A percentile compares a stretch with the other conserved stretches of the same genome.
Evolutionary conservation across 2,329 filamentous ascomycete genomes (phyloP).

Genomic region (Beauveria bassiana): DNA sequence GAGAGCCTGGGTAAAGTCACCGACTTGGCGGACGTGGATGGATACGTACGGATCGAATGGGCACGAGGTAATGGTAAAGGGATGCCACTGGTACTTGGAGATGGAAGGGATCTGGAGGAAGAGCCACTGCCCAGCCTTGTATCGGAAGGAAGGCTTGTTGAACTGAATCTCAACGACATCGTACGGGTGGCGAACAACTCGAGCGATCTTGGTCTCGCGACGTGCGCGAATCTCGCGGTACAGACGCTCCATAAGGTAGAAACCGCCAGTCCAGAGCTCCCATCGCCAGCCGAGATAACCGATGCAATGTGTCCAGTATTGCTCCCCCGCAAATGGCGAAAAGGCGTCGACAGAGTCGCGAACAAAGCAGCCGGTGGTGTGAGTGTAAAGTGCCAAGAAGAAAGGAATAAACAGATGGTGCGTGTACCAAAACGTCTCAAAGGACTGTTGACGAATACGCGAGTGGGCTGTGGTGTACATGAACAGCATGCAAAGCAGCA

Average conservation of each 20-base stretch:
- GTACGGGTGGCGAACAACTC: conserved; percentile 92
- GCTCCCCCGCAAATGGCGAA: conserved; percentile 75
- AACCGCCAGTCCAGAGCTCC: conserved; percentile 77
- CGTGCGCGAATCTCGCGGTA: conserved; percentile 85
- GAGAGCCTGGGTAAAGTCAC: conserved; percentile 91
- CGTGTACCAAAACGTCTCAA: conserved; percentile 98
- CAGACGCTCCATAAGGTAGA: conserved; percentile 82
- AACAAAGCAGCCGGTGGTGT: conserved; percentile 94
- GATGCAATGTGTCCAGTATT: conserved; percentile 88
- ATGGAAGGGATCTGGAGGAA: conserved; percentile 91
- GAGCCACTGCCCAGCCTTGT: conserved; percentile 97
- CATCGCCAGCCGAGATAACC: conserved; percentile 96
- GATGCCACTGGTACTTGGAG: conserved; percentile 91
- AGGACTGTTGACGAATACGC: conserved; percentile 92
- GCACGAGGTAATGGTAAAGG: conserved; percentile 97
- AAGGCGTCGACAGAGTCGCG: conserved; percentile 64
- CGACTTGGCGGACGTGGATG: conserved; percentile 90
- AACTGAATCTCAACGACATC: conserved; percentile 98
- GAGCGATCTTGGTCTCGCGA: conserved; percentile 80
- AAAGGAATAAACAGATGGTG: conserved; percentile 99
- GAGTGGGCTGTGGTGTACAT: conserved; percentile 96
- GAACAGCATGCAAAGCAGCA: conserved; percentile 97
- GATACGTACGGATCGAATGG: conserved; percentile 93
- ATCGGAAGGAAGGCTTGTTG: conserved; percentile 89
- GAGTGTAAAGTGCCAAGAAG: conserved; percentile 86